phyloP scores from a whole-genome alignment of 805 yeast genomes.

The Saccharomycopsis sp. region DNA sequence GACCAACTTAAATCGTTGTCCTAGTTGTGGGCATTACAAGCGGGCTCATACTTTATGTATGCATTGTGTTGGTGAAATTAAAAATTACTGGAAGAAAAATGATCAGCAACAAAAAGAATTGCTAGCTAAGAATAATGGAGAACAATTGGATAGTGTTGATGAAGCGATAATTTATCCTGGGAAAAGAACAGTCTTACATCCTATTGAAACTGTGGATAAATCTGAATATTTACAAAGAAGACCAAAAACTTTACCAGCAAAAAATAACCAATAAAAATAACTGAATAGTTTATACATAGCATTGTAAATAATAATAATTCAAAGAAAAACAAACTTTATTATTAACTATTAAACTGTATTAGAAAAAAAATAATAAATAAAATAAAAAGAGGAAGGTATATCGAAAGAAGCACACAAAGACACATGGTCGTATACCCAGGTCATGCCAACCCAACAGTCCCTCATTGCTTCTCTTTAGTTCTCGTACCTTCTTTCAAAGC shows the following conservation, averaged over 20 bases:
- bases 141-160: conserved; percentile 39
- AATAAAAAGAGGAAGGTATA: no score
- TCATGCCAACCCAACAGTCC: no score
- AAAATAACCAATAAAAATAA: conserved; percentile 13
- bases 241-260: conserved; percentile 48
- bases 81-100: conserved; percentile 54
- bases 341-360: no score
- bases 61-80: conserved; percentile 84
- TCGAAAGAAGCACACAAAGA: no score
- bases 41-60: conserved; percentile 87
- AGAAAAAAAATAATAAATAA: no score
- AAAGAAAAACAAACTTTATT: no score
- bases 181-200: conserved; percentile 41
- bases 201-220: conserved; percentile 39
- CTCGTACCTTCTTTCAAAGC: conserved; percentile 87
- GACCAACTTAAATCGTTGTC: conserved; percentile 79
- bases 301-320: no score
- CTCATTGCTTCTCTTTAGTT: conserved; percentile 15
- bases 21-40: conserved; percentile 90
- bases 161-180: conserved; percentile 69
- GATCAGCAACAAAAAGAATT: conserved; percentile 26
- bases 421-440: no score
- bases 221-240: conserved; percentile 51
- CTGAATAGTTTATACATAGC: neutral
- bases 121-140: conserved; percentile 22